Evolutionary conservation across 2,329 filamentous ascomycete genomes (phyloP).

Genomic region (Trichoderma koningii): DNA sequence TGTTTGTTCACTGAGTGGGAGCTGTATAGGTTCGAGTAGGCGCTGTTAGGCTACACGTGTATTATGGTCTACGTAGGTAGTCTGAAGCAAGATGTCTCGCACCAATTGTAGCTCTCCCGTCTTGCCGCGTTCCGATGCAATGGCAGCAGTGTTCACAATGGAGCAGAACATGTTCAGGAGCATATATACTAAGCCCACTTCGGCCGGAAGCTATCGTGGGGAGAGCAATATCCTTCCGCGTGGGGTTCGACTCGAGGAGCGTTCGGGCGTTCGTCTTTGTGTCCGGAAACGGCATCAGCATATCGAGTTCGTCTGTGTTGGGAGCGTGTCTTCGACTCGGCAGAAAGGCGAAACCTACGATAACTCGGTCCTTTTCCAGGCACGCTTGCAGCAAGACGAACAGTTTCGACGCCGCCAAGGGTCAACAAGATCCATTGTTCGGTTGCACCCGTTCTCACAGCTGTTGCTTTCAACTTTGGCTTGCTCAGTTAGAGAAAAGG

Average conservation of each 20-base stretch:
- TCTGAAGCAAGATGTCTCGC: neutral
- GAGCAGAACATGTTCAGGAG: neutral
- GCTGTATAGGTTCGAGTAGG: neutral
- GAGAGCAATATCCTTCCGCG: neutral
- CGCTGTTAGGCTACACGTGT: no score
- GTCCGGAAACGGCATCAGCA: slow-evolving; percentile 6
- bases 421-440: neutral
- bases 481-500: neutral
- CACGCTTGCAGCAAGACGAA: neutral
- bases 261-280: neutral
- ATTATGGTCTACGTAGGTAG: neutral
- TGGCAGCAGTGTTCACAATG: neutral
- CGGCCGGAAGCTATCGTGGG: neutral
- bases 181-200: neutral
- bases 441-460: neutral
- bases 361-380: neutral
- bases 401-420: no score
- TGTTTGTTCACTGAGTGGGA: neutral
- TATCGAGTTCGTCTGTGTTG: neutral
- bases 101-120: neutral
- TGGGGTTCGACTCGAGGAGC: neutral
- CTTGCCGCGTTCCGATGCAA: neutral
- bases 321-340: neutral
- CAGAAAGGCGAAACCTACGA: no score
- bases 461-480: neutral